Evolutionary conservation across 2,329 filamentous ascomycete species (phyloP).

Genomic region (Samsoniella hepiali): DNA sequence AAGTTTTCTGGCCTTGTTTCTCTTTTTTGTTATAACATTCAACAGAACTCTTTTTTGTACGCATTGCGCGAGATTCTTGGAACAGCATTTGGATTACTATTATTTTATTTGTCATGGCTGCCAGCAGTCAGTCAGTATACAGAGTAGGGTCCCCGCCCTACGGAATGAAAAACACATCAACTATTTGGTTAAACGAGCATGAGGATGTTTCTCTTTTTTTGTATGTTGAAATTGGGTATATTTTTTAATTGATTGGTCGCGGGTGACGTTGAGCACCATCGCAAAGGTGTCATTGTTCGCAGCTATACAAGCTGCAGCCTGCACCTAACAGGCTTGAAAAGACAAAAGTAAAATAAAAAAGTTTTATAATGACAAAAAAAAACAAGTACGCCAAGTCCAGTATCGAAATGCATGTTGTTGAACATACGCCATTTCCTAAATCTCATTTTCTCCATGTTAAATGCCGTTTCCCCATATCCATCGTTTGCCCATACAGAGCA

Average conservation of each 20-base stretch:
- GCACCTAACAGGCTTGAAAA: background rate
- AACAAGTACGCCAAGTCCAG: slow-evolving; percentile 9
- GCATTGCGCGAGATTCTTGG: background rate
- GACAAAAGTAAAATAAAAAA: background rate
- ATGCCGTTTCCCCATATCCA: slow-evolving; percentile 13
- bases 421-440: slow-evolving; percentile 17
- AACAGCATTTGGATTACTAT: background rate
- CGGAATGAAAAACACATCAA: background rate
- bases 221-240: slow-evolving; percentile 17
- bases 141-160: background rate
- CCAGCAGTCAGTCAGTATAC: background rate
- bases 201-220: background rate
- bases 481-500: slow-evolving; percentile 6
- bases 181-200: no score
- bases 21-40: background rate
- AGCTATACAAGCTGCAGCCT: background rate
- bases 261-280: slow-evolving; percentile 18
- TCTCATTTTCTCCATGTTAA: slow-evolving; percentile 19
- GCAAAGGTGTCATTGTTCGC: background rate
- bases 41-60: background rate
- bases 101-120: background rate
- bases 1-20: background rate
- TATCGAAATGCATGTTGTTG: slow-evolving; percentile 19
- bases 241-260: slow-evolving; percentile 1
- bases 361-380: slow-evolving; percentile 11